Conservation (phyloP, 164 flowering plant genomes). For the Vitis labrusca region DNA sequence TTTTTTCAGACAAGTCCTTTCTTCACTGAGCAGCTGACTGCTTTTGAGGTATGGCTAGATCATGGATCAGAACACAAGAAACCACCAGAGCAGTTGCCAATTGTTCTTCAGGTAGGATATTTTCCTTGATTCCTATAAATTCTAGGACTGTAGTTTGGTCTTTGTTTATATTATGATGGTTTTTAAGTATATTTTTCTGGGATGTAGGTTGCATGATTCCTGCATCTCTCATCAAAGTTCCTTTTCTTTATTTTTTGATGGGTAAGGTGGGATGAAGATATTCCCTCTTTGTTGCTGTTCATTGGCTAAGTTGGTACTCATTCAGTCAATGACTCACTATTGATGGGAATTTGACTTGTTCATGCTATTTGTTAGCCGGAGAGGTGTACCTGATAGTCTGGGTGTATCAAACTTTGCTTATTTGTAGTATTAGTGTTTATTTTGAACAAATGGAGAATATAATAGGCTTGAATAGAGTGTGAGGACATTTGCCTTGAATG, state of each 20-base stretch:
- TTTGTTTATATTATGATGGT: background rate
- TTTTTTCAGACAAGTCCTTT: conserved; percentile 86
- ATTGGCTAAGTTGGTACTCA: background rate
- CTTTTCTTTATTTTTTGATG: background rate
- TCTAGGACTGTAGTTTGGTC: background rate
- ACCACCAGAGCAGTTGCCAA: conserved; percentile 97
- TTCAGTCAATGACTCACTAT: background rate
- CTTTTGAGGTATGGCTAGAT: conserved; percentile 98
- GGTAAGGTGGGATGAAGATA: background rate
- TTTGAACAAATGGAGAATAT: too few relatives aligned
- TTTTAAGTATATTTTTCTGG: conserved; percentile 3
- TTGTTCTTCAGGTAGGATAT: conserved; percentile 83
- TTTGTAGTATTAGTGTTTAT: too few relatives aligned
- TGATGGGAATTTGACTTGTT: background rate
- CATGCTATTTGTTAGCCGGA: background rate
- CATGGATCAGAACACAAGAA: conserved; percentile 92
- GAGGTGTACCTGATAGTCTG: background rate
- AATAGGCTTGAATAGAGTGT: too few relatives aligned
- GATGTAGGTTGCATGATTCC: conserved; percentile 2
- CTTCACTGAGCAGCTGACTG: conserved; percentile 90
- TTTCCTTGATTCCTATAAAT: conserved; percentile 3
- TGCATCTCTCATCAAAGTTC: background rate
- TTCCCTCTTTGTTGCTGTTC: background rate
- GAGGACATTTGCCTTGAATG: too few relatives aligned
- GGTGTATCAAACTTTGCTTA: background rate